phyloP scores from a whole-genome alignment of 371 early-diverging fungal species.

The Mortierella sp. region DNA sequence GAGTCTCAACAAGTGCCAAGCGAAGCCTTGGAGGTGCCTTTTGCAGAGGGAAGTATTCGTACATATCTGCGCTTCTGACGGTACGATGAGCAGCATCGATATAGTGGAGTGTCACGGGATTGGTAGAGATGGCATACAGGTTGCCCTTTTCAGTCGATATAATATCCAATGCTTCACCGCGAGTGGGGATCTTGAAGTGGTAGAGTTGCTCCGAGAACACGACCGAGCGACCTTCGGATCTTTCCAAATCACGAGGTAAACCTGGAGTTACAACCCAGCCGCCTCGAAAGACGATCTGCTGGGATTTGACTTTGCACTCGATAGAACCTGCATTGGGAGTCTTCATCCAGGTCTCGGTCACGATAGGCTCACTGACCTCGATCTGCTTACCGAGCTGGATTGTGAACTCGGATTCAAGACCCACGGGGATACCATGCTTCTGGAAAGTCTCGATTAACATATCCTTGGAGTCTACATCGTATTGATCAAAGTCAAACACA shows the following conservation, averaged over 20 bases:
- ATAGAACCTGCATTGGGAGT: conserved; percentile 16
- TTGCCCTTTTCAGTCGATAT: conserved; percentile 66
- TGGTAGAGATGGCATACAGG: conserved; percentile 74
- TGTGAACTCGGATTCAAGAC: conserved; percentile 78
- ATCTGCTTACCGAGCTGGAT: conserved; percentile 72
- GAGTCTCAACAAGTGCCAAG: conserved; percentile 63
- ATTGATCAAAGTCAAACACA: conserved; percentile 90
- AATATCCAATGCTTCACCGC: conserved; percentile 80
- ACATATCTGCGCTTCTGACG: conserved; percentile 74
- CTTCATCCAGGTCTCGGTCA: conserved; percentile 75
- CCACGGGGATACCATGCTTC: conserved; percentile 85
- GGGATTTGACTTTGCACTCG: conserved; percentile 59
- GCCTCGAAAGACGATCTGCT: conserved; percentile 61
- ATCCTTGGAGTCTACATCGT: conserved; percentile 73
- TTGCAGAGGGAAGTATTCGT: conserved; percentile 84
- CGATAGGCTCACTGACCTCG: conserved; percentile 64
- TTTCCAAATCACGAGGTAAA: conserved; percentile 72
- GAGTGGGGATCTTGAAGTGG: conserved; percentile 76
- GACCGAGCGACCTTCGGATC: conserved; percentile 74
- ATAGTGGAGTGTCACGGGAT: conserved; percentile 78
- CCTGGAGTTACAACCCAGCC: conserved; percentile 73
- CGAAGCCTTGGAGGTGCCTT: conserved; percentile 73
- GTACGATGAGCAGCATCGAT: conserved; percentile 70
- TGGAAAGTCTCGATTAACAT: conserved; percentile 80
- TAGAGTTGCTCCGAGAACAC: conserved; percentile 79